Evolutionary conservation across 139 green algal genomes (phyloP), one percentile per base, ranked within the genome.

Genomic region (Chloropicon primus): DNA sequence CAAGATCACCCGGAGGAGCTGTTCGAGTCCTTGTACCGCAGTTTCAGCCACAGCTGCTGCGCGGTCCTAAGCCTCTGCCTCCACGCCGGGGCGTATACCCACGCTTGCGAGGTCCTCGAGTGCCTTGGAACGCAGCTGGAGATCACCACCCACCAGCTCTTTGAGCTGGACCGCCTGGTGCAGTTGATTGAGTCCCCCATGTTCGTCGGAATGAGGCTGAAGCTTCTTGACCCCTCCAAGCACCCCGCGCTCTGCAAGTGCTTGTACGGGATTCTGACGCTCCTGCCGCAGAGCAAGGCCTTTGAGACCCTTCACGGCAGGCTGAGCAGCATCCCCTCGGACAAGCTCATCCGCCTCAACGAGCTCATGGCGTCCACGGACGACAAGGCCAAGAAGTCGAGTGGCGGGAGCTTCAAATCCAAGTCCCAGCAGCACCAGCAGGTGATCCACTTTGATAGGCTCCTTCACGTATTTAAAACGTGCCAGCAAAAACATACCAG

Each of bases 271-370:
- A 82, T 98, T 74, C 89, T 98, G n/a, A 94, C 94, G 89, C 88
- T 98, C 76, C 87, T 98, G 41, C 94, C 94, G 17, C 94, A 98
- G 85, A 92, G 87, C 26, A 89, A 92, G 26, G 94, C 94, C 0
- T 98, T 96, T 81, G 72, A 78, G 78, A 80, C 86, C 23, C 71
- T 87, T 5, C 23, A 75, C 22, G 78, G 62, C 25, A 28, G 83
- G 27, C 54, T 87, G 23, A 74, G 76, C 21, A 79, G 77, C 74
- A 77, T 87, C 2, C 83, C 83, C 23, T 41, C 75, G 25, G 71
- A 82, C 24, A 73, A 72, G 21, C 21, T 81, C 2, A 26, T 86
- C 86, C 1, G 86, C 87, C 2, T 86, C 25, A 27, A 91, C 24
- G 53, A 93, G 76, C 25, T 82, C 77, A 62, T 62, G 41, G 10